phyloP scores from a whole-genome alignment of 257 asterid species.

The Solanum acaule region DNA sequence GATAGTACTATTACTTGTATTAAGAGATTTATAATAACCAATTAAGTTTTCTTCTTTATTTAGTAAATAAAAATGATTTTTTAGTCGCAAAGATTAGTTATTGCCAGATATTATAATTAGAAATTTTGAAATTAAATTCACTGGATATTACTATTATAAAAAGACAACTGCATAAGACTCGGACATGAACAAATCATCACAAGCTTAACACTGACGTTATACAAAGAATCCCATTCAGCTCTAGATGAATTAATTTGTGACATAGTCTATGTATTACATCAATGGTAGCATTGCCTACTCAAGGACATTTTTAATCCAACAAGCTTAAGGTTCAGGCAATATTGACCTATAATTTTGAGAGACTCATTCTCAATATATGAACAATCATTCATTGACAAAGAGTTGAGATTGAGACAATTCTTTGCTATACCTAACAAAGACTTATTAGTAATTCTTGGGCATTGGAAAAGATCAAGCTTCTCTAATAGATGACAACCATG shows the following conservation, averaged over 20 bases:
- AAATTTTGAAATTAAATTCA: background rate
- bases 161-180: background rate
- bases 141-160: too few relatives aligned
- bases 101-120: background rate
- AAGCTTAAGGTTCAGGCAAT: too few relatives aligned
- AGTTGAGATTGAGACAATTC: constrained; percentile 55
- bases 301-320: constrained; percentile 39
- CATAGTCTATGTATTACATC: constrained; percentile 40
- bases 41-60: background rate
- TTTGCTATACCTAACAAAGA: constrained; percentile 50
- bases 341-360: too few relatives aligned
- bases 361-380: background rate
- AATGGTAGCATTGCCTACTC: constrained; percentile 50
- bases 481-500: constrained; percentile 54
- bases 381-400: constrained; percentile 63
- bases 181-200: too few relatives aligned
- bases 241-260: constrained; percentile 42
- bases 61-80: too few relatives aligned
- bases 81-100: background rate
- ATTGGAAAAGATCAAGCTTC: constrained; percentile 71
- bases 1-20: too few relatives aligned
- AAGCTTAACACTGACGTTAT: background rate
- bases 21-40: too few relatives aligned
- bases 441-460: constrained; percentile 64
- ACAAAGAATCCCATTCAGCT: constrained; percentile 36